These are phyloP conservation scores for Chaetoceros tenuissimus DNA, from an alignment of 108 stramenopile genomes.

Conservation along the genomic window DNA sequence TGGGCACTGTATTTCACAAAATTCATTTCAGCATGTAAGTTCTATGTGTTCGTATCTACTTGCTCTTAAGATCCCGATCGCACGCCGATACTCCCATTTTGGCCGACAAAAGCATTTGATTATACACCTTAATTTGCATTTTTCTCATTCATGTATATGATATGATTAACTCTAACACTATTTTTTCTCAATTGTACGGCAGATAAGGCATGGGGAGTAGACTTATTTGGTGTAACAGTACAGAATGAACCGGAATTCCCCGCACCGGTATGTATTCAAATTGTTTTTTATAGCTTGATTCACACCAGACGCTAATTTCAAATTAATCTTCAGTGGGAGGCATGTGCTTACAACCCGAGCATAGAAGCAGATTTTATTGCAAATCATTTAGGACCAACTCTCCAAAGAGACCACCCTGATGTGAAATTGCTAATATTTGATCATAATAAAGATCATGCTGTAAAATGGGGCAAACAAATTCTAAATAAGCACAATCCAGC, in stretches of 20 bases:
- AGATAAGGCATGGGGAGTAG: slow-evolving; percentile 49
- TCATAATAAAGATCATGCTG: slow-evolving; percentile 94
- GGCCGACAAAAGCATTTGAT: neutral
- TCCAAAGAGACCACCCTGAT: slow-evolving; percentile 70
- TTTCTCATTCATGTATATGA: slow-evolving; percentile 8
- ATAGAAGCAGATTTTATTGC: slow-evolving; percentile 76
- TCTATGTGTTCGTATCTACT: neutral
- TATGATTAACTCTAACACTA: slow-evolving; percentile 1
- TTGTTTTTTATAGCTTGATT: no score
- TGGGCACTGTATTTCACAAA: slow-evolving; percentile 83
- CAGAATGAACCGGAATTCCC: slow-evolving; percentile 96
- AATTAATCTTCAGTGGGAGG: no score
- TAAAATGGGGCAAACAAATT: slow-evolving; percentile 52
- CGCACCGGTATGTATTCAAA: no score
- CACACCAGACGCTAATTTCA: no score
- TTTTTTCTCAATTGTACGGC: slow-evolving; percentile 3
- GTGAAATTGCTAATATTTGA: slow-evolving; percentile 87
- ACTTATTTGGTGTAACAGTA: slow-evolving; percentile 65
- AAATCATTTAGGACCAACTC: slow-evolving; percentile 77
- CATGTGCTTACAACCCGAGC: slow-evolving; percentile 74
- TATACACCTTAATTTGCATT: slow-evolving; percentile 2
- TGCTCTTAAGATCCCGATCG: neutral
- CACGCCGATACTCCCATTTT: neutral
- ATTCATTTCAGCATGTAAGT: slow-evolving; percentile 68
- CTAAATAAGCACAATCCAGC: slow-evolving; percentile 35